Evolutionary conservation across 352 stramenopile genomes (phyloP), one percentile per base, ranked within the genome.

Genomic region (Pythium oligandrum): DNA sequence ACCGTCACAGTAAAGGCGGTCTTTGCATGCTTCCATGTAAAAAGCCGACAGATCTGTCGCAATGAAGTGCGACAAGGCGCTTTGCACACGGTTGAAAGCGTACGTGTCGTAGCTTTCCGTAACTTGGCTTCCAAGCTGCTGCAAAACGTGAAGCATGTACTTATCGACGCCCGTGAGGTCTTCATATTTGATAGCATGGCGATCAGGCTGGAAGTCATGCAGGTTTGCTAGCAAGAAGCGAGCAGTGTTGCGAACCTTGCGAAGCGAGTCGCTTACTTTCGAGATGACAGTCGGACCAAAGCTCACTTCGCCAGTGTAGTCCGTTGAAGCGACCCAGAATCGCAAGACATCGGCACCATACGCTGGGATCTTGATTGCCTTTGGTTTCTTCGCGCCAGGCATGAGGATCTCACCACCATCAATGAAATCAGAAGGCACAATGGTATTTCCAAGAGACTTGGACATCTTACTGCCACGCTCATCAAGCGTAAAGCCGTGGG

Each of bases 391-490:
- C 35, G 70, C 62, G 48, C 94, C 93, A 61, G 68, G 75, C 80
- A 63, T 70, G 64, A 59, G 57, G 64, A 86, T 66, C 2, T 70
- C 73, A 31, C 63, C 68, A 42, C 96, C 96, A 53, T 98, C 89
- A 61, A 99, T 99, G 36, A 99, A 94, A 53, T 97, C 71, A 26
- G 81, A 65, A 4, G 96, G 96, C 59, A 97, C 86, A 44, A 99
- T 78, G 3, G 97, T 96, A 65, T 99, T 99, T 48, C 97, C 97
- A 2, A 99, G 68, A 33, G 91, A 98, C 68, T 99, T 99, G 37
- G 93, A 98, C 96, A 99, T 99, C 77, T 99, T 99, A 58, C 85
- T 92, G 12, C 96, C 97, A 42, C 98, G 95, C 42, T 99, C 96
- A 64, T 99, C 97, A n/a, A 99, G 71, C 4, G 98, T 87, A 66